Percentiles rank a stretch among this genome's conserved stretches.
Conservation (phyloP, 2,329 filamentous ascomycete genomes). For the Aspergillus aculeatinus region DNA sequence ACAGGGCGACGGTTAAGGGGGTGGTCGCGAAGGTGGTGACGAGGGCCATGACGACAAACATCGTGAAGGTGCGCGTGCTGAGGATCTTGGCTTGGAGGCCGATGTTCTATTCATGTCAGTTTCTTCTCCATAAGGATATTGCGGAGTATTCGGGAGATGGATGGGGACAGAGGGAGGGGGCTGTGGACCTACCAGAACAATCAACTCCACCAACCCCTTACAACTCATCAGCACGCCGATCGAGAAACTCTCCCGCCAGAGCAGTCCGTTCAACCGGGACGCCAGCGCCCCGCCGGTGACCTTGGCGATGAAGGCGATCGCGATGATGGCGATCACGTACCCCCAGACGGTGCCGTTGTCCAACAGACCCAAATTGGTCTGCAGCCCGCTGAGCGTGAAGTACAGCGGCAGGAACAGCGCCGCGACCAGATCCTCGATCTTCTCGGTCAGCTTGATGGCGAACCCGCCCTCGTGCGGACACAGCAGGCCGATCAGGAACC, state of each 20-base stretch:
- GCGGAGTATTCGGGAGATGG: not conserved
- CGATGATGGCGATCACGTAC: slow-evolving; percentile 81
- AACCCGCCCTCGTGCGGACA: slow-evolving; percentile 88
- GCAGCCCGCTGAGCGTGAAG: slow-evolving; percentile 87
- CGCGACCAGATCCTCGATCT: slow-evolving; percentile 87
- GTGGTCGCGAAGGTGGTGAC: slow-evolving; percentile 83
- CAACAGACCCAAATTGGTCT: slow-evolving; percentile 81
- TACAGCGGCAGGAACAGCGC: slow-evolving; percentile 86
- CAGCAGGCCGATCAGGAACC: slow-evolving; percentile 84
- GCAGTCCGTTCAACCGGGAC: slow-evolving; percentile 70
- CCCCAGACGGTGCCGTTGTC: slow-evolving; percentile 81
- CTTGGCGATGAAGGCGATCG: slow-evolving; percentile 80
- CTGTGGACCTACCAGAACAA: slow-evolving; percentile 80
- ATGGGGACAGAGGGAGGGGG: too few relatives aligned
- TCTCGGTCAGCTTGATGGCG: slow-evolving; percentile 86
- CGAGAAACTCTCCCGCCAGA: slow-evolving; percentile 86
- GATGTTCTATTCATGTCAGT: slow-evolving; percentile 58
- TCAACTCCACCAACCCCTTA: slow-evolving; percentile 90
- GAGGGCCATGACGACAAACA: slow-evolving; percentile 92
- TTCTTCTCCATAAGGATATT: not conserved
- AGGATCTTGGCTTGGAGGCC: slow-evolving; percentile 80
- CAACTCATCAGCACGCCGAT: slow-evolving; percentile 95
- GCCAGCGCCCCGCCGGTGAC: slow-evolving; percentile 79
- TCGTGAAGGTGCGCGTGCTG: slow-evolving; percentile 79
- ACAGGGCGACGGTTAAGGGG: slow-evolving; percentile 69